Percentiles rank a stretch among this genome's conserved stretches.
Conservation (phyloP, 768 basidiomycete species). For the Strobilomyces confusus region DNA sequence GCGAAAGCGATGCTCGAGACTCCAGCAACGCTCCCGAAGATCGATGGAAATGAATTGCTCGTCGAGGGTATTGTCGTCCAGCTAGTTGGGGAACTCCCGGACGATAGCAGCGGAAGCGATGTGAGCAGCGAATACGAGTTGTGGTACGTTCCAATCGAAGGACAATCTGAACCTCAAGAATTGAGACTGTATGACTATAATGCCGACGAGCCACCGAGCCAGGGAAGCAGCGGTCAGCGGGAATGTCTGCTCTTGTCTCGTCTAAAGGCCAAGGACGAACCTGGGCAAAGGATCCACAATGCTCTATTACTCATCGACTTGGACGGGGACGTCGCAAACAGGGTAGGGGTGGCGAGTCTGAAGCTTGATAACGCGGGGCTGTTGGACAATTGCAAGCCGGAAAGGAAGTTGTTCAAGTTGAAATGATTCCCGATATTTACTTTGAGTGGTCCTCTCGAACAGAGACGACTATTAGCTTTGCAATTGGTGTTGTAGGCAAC, state of each 20-base stretch:
- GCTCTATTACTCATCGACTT: slow-evolving; percentile 1
- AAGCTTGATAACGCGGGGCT: too few relatives aligned
- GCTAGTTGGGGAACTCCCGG: background rate
- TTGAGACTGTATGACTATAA: background rate
- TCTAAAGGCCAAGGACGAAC: too few relatives aligned
- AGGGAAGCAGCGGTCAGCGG: background rate
- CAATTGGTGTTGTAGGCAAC: too few relatives aligned
- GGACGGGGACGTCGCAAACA: background rate
- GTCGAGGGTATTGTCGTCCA: slow-evolving; percentile 5
- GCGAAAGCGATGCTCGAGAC: background rate
- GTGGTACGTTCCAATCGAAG: background rate
- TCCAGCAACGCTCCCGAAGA: background rate
- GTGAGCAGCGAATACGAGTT: too few relatives aligned
- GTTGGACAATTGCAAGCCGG: too few relatives aligned
- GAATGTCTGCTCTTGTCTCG: slow-evolving; percentile 5
- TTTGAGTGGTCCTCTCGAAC: too few relatives aligned
- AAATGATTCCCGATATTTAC: too few relatives aligned
- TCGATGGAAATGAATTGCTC: slow-evolving; percentile 1
- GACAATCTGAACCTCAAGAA: background rate
- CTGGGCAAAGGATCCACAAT: background rate
- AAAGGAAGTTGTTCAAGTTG: too few relatives aligned
- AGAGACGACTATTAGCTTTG: too few relatives aligned
- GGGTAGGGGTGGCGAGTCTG: background rate
- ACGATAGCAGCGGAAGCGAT: background rate
- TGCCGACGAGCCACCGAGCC: background rate